Evolutionary conservation across 768 basidiomycete species (phyloP).

Genomic region (Pulveroboletus sp.): DNA sequence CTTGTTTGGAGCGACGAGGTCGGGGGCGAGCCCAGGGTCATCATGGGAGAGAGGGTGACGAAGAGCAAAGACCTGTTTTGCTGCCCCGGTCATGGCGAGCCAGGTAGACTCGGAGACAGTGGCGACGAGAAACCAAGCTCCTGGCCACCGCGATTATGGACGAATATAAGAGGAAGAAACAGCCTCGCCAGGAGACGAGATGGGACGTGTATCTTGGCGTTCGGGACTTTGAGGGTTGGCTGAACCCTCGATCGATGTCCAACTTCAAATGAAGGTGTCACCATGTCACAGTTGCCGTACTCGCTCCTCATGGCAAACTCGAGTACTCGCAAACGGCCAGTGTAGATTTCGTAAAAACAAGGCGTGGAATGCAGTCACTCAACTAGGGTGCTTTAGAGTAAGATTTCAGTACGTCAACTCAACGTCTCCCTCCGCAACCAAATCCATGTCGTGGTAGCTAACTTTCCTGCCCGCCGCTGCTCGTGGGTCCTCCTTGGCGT

Average conservation of each 20-base stretch:
- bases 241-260: constrained; percentile 29
- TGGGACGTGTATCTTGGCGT: constrained; percentile 11
- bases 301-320: constrained; percentile 27
- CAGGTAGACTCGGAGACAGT: not conserved
- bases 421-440: constrained; percentile 78
- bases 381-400: constrained; percentile 27
- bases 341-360: constrained; percentile 30
- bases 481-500: constrained; percentile 89
- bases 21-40: constrained; percentile 43
- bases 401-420: constrained; percentile 44
- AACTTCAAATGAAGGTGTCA: constrained; percentile 26
- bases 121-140: constrained; percentile 17
- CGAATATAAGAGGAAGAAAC: constrained; percentile 10
- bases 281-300: constrained; percentile 26
- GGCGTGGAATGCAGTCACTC: constrained; percentile 16
- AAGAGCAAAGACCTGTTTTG: constrained; percentile 42
- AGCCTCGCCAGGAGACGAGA: constrained; percentile 29
- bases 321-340: constrained; percentile 9
- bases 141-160: constrained; percentile 8
- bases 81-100: constrained; percentile 26
- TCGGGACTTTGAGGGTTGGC: constrained; percentile 10
- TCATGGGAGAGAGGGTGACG: constrained; percentile 44
- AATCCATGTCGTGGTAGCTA: constrained; percentile 95
- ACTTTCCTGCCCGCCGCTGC: constrained; percentile 85
- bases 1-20: constrained; percentile 48